Evolutionary conservation across 1,284 basidiomycete genomes (phyloP), one percentile per base, ranked within the genome.

Genomic region (Fomitopsis schrenkii): DNA sequence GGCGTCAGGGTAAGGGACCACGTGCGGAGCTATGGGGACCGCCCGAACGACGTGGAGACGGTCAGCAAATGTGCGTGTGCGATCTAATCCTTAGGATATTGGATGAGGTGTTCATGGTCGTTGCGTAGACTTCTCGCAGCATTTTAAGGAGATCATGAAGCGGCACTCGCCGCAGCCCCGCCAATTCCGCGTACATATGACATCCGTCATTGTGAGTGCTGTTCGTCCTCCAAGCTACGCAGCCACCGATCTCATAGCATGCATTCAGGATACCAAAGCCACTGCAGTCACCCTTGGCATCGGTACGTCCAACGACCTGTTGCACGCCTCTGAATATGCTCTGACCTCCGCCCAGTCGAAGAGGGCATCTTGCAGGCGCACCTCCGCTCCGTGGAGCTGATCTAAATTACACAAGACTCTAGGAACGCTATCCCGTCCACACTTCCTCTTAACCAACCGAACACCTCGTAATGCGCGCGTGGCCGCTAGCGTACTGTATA

Each of bases 101-200:
- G n/a, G 28, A 14, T 8, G 41, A 14, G 42, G 50, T 15, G 26
- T 19, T 26, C 10, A 30, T 33, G 48, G 2, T 15, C 30, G 30
- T 33, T 33, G 30, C 30, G 45, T 67, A 78, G 77, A 79, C 62
- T 77, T 79, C 59, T 73, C 74, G 46, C 70, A 71, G 19, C 77
- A 79, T 60, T 79, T 78, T 67, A 74, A 74, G 56, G 78, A 77
- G 52, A 79, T 79, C 52, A 68, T 75, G 35, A 71, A 71, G 58
- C 74, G 75, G 57, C 63, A 76, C 56, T 73, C 71, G 15, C 70
- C 72, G 5, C 78, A 84, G 44, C 80, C 82, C 48, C 80, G 90
- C 7, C 81, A 83, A 0, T 90, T 90, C 71, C 87, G 85, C 66
- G 80, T 86, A 55, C 86, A 91, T 76, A 79, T 88, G 52, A 92